Conservation (phyloP, 2,329 filamentous ascomycete genomes). For the Zarea fungicola region DNA sequence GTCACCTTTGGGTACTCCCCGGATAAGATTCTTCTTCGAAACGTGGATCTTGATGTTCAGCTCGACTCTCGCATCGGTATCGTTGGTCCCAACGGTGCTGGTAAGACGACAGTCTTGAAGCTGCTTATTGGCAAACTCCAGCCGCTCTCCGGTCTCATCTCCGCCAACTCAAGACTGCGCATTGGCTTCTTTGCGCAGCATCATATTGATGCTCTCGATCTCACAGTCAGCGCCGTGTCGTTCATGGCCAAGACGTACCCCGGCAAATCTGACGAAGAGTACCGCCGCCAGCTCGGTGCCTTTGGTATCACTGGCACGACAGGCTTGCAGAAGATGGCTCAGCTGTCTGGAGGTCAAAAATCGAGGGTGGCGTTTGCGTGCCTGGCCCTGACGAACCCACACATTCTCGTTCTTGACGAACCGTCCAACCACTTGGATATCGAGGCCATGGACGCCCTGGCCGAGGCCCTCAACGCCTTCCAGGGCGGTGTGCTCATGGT, state of each 20-base stretch:
- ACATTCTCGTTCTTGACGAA: constrained; percentile 96
- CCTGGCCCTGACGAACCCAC: constrained; percentile 84
- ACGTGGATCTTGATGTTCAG: constrained; percentile 94
- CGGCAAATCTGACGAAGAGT: constrained; percentile 91
- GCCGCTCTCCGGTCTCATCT: constrained; percentile 75
- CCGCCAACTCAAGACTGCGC: constrained; percentile 79
- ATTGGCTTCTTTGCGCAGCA: constrained; percentile 98
- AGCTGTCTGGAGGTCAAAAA: constrained; percentile 95
- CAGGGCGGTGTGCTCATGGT: constrained; percentile 97
- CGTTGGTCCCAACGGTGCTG: constrained; percentile 97
- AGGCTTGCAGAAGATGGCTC: constrained; percentile 89
- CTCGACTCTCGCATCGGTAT: constrained; percentile 98
- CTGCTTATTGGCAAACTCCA: constrained; percentile 85
- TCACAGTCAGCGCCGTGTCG: constrained; percentile 81
- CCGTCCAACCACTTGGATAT: constrained; percentile 99
- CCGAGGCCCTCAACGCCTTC: constrained; percentile 77
- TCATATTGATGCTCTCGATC: constrained; percentile 91
- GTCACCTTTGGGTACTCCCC: constrained; percentile 84
- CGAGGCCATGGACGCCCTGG: constrained; percentile 95
- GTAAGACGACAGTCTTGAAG: constrained; percentile 98
- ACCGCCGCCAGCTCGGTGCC: constrained; percentile 88
- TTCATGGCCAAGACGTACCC: constrained; percentile 95
- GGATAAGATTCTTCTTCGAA: constrained; percentile 72
- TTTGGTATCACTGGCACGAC: constrained; percentile 90
- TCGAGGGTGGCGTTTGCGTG: constrained; percentile 98